Conservation (phyloP, 1,139 yeast genomes). For the Pichia terricola region DNA sequence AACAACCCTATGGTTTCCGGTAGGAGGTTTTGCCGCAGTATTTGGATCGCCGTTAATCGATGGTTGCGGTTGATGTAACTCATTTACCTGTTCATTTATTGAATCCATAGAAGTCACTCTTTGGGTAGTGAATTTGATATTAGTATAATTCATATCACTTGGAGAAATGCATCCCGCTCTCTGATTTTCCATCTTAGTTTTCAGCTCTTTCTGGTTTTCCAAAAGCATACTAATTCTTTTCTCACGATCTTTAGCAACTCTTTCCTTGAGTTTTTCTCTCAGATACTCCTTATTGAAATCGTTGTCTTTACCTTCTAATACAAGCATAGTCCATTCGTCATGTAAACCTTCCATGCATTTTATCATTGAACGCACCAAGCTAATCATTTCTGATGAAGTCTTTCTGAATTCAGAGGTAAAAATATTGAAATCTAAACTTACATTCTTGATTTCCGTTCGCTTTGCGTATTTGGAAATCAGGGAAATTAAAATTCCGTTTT, state of each 20-base stretch:
- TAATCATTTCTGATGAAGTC: conserved; percentile 19
- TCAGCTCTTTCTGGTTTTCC: conserved; percentile 5
- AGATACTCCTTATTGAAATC: conserved; percentile 20
- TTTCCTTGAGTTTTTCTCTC: conserved; percentile 19
- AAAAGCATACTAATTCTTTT: conserved; percentile 2
- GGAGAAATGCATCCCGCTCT: conserved; percentile 1
- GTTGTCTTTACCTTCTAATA: conserved; percentile 18
- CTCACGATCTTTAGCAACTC: conserved; percentile 17
- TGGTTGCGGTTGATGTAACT: too few relatives aligned
- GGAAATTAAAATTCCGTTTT: conserved; percentile 44
- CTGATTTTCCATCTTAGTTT: conserved; percentile 4
- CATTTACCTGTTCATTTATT: too few relatives aligned
- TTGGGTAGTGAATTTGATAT: too few relatives aligned
- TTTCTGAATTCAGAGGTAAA: conserved; percentile 30
- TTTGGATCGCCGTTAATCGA: too few relatives aligned
- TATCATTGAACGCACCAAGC: conserved; percentile 18
- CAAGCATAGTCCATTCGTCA: conserved; percentile 23
- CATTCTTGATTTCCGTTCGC: conserved; percentile 28
- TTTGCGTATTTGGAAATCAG: conserved; percentile 41
- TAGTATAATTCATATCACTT: not conserved
- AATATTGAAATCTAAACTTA: conserved; percentile 12
- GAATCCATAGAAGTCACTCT: too few relatives aligned
- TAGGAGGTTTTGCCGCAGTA: not conserved
- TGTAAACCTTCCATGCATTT: conserved; percentile 18
- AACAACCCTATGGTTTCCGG: not conserved